Evolutionary conservation across 164 flowering plant genomes (phyloP).

Genomic region (Piper betle): DNA sequence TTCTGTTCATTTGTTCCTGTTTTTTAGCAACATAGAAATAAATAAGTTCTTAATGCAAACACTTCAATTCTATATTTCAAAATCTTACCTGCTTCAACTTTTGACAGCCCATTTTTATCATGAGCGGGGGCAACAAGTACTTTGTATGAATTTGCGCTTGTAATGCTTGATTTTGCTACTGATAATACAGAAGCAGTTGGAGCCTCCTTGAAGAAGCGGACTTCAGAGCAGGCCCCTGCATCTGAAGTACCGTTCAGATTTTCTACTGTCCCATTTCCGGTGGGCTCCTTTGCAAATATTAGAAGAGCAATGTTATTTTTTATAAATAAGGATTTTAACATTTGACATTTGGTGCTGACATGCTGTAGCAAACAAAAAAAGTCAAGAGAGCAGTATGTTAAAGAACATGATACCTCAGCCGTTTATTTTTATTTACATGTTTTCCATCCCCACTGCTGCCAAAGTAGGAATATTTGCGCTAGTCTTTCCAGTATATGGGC

Average conservation of each 20-base stretch:
- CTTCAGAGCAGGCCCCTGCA: constrained; percentile 30
- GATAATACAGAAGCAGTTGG: constrained; percentile 28
- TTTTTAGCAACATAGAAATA: not conserved
- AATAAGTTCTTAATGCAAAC: too few relatives aligned
- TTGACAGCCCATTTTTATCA: constrained; percentile 17
- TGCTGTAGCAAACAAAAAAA: not conserved
- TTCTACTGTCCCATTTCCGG: constrained; percentile 24
- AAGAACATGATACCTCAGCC: constrained; percentile 35
- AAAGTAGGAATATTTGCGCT: constrained; percentile 15
- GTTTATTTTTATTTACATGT: constrained; percentile 15
- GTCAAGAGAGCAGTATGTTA: not conserved
- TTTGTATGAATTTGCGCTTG: constrained; percentile 21
- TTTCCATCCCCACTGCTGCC: constrained; percentile 39
- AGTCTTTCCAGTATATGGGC: constrained; percentile 90
- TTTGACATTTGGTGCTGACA: not conserved
- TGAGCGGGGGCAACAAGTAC: constrained; percentile 35
- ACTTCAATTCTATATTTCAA: not conserved
- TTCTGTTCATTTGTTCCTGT: constrained; percentile 14
- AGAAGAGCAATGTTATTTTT: not conserved
- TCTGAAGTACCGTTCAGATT: constrained; percentile 21
- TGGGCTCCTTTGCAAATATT: constrained; percentile 25
- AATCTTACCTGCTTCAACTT: constrained; percentile 2
- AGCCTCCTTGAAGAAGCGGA: constrained; percentile 35
- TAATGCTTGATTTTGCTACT: constrained; percentile 9
- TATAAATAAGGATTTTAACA: not conserved